Evolutionary conservation across 257 asterid species (phyloP).

Genomic region (Coffea canephora): DNA sequence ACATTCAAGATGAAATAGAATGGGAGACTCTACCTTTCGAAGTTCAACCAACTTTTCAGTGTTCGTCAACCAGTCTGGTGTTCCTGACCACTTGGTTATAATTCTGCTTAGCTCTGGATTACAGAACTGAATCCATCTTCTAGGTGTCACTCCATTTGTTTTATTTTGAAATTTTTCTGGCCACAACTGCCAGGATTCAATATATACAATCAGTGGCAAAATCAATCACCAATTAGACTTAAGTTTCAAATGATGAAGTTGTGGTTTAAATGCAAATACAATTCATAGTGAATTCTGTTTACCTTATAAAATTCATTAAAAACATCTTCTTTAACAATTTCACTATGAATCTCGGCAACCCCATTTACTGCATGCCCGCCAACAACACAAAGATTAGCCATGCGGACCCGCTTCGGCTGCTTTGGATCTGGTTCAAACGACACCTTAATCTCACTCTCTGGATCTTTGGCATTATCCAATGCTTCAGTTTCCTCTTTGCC

Average conservation of each 20-base stretch:
- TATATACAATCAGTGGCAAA: conserved; percentile 14
- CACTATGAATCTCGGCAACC: conserved; percentile 85
- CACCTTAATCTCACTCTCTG: conserved; percentile 27
- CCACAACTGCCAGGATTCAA: conserved; percentile 54
- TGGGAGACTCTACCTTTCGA: conserved; percentile 38
- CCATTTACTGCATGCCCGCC: conserved; percentile 92
- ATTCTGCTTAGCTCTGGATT: conserved; percentile 65
- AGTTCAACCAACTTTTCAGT: conserved; percentile 65
- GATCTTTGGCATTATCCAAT: conserved; percentile 23
- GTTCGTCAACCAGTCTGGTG: conserved; percentile 65
- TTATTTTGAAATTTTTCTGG: conserved; percentile 82
- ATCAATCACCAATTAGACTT: background rate
- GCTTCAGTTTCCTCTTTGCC: conserved; percentile 22
- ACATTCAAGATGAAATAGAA: background rate
- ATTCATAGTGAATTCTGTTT: conserved; percentile 8
- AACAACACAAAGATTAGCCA: conserved; percentile 86
- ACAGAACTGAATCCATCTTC: conserved; percentile 85
- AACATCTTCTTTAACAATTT: conserved; percentile 74
- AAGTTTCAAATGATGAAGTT: background rate
- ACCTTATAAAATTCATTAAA: conserved; percentile 80
- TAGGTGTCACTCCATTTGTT: conserved; percentile 87
- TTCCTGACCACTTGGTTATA: conserved; percentile 77
- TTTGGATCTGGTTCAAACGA: conserved; percentile 40
- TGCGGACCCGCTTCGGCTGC: conserved; percentile 65
- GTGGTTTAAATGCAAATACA: background rate